Percentiles rank a stretch among this genome's conserved stretches.
Conservation (phyloP, 345 rosid species). For the Pelargonium nanum region DNA sequence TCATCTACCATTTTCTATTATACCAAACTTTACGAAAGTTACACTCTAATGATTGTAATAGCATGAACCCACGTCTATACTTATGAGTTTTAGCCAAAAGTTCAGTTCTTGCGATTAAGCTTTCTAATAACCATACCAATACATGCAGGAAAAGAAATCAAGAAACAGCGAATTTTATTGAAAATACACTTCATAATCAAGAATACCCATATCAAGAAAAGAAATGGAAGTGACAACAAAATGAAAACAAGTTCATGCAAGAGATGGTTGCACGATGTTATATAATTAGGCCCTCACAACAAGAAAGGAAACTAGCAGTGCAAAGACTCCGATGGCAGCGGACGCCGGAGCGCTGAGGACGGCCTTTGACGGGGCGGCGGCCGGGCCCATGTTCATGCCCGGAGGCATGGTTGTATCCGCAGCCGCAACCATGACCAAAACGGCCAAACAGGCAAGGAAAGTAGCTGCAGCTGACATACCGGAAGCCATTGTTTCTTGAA, state of each 20-base stretch:
- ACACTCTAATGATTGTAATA: too few species aligned
- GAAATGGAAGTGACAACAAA: not conserved
- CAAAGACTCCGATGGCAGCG: constrained; percentile 10
- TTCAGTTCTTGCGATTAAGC: not conserved
- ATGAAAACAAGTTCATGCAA: too few species aligned
- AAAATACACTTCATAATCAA: not conserved
- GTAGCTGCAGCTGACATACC: not conserved
- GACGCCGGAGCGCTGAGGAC: constrained; percentile 14
- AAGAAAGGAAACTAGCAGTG: constrained; percentile 10
- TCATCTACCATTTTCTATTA: too few species aligned
- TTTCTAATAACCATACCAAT: too few species aligned
- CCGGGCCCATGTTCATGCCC: constrained; percentile 14
- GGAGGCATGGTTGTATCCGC: constrained; percentile 12
- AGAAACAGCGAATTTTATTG: not conserved
- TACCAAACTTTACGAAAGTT: not conserved
- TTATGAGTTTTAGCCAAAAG: too few species aligned
- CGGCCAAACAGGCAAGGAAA: constrained; percentile 14
- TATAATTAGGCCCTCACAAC: not conserved
- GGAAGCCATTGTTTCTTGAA: constrained; percentile 9
- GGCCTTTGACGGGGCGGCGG: constrained; percentile 3
- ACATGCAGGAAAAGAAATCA: not conserved
- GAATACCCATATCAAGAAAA: not conserved
- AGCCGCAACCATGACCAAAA: constrained; percentile 12
- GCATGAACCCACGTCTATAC: too few species aligned
- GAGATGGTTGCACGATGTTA: not conserved